Evolutionary conservation across 2,329 filamentous ascomycete species (phyloP), one percentile per base, ranked within the genome.

Genomic region (Dactylellina parvicollis): DNA sequence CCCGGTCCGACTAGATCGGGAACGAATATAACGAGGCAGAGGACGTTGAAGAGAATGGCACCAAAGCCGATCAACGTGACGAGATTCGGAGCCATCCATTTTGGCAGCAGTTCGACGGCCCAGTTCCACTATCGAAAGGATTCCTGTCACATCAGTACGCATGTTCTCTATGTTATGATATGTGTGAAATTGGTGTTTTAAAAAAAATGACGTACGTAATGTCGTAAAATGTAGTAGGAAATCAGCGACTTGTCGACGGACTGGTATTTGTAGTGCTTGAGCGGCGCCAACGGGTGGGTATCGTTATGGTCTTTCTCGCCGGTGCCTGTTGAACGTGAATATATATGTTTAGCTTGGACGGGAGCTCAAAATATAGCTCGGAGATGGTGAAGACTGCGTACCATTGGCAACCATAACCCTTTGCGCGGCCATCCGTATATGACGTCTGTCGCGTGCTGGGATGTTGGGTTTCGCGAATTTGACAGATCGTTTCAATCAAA

Each of bases 71-170:
- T 82, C 22, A 99, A 85, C 76, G 95, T 99, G 71, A 99, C 94
- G 89, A 97, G 95, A 80, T 99, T 99, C 32, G 95, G 95, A 26
- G 95, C 95, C 61, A 99, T 86, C 93, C 94, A 99, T 87, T 97
- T 83, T 75, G 95, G 95, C 78, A 99, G 83, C 42, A 97, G 83
- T 80, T 96, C 89, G 78, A 98, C 95, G 78, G 93, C 93, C 76
- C 89, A 92, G 86, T 97, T 98, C 95, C 95, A 99, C 94, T 98
- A 81, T n/a, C n/a, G n/a, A 79, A 77, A 50, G 8, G 24, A 28
- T 24, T 14, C 32, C 38, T 7, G 16, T 49, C 55, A 32, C 44
- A 30, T 65, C 5, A 56, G 30, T 36, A 40, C 14, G 14, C 16
- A 52, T 5, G 9, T 34, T 32, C 14, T 59, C 40, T 52, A 10